phyloP scores from a whole-genome alignment of 1,284 basidiomycete genomes.

The Leccinum pachyderme region DNA sequence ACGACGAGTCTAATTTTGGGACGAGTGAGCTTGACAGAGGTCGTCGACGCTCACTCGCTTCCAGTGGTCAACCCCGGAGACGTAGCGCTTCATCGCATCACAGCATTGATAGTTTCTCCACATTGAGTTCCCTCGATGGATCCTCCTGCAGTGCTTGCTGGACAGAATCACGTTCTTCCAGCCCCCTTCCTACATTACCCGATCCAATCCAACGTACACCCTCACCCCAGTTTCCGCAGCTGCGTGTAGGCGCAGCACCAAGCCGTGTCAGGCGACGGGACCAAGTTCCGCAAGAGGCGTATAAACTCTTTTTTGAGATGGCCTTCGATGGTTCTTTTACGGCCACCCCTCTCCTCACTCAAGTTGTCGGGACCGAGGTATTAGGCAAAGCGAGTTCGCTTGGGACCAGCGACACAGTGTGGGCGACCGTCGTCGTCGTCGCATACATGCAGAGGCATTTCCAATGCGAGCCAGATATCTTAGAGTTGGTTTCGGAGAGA shows the following conservation, averaged over 20 bases:
- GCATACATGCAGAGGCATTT: constrained; percentile 39
- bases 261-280: not conserved
- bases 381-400: constrained; percentile 26
- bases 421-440: constrained; percentile 42
- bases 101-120: constrained; percentile 42
- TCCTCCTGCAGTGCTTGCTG: constrained; percentile 34
- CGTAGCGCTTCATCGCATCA: constrained; percentile 21
- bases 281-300: constrained; percentile 26
- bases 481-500: constrained; percentile 39
- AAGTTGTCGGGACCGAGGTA: constrained; percentile 31
- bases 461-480: constrained; percentile 33
- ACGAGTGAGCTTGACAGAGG: constrained; percentile 1
- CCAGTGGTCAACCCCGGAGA: constrained; percentile 1
- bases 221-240: constrained; percentile 25
- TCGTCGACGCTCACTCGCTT: not conserved
- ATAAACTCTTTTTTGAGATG: constrained; percentile 41
- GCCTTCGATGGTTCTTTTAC: constrained; percentile 48
- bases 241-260: constrained; percentile 1
- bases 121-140: constrained; percentile 45
- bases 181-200: constrained; percentile 17
- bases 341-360: constrained; percentile 24
- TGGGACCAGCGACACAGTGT: constrained; percentile 29
- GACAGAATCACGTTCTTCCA: constrained; percentile 34
- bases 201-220: constrained; percentile 23
- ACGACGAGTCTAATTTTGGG: constrained; percentile 6